These are phyloP conservation scores for Rhizophagus prolifer DNA, from an alignment of 192 early-diverging fungal genomes.

Conservation along the genomic window DNA sequence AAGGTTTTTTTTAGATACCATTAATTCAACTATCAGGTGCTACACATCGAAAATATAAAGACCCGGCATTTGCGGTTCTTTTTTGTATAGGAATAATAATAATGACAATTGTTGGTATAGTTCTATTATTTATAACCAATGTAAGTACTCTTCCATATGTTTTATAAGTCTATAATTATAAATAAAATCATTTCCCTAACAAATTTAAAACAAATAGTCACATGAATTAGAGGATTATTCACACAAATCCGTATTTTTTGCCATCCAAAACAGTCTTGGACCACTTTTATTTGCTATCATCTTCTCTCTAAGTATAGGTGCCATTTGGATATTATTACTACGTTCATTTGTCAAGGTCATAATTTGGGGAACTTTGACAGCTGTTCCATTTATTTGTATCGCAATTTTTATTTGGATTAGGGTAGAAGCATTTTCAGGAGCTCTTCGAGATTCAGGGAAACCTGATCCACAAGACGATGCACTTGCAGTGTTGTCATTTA, in stretches of 20 bases:
- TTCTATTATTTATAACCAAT: constrained; percentile 51
- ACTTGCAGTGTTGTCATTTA: constrained; percentile 47
- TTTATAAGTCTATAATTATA: constrained; percentile 1
- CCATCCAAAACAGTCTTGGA: constrained; percentile 25
- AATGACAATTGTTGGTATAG: constrained; percentile 44
- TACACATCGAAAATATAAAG: constrained; percentile 46
- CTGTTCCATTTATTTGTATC: constrained; percentile 43
- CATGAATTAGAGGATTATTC: not conserved
- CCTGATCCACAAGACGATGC: constrained; percentile 44
- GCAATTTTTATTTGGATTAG: constrained; percentile 55
- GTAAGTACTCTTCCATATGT: constrained; percentile 36
- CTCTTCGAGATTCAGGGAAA: constrained; percentile 34
- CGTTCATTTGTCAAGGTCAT: constrained; percentile 44
- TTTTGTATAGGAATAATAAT: constrained; percentile 38
- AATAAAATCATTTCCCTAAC: not conserved
- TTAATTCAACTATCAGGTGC: not conserved
- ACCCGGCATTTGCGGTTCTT: constrained; percentile 47
- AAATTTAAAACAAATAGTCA: not conserved
- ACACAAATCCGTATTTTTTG: constrained; percentile 10
- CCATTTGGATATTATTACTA: constrained; percentile 40
- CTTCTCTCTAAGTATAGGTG: constrained; percentile 30
- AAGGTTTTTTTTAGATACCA: constrained; percentile 16
- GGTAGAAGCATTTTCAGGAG: constrained; percentile 45
- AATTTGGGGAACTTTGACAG: constrained; percentile 51
- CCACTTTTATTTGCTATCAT: constrained; percentile 38